Evolutionary conservation across 177 flowering plant species (phyloP).

Genomic region (Vitis hybrid): DNA sequence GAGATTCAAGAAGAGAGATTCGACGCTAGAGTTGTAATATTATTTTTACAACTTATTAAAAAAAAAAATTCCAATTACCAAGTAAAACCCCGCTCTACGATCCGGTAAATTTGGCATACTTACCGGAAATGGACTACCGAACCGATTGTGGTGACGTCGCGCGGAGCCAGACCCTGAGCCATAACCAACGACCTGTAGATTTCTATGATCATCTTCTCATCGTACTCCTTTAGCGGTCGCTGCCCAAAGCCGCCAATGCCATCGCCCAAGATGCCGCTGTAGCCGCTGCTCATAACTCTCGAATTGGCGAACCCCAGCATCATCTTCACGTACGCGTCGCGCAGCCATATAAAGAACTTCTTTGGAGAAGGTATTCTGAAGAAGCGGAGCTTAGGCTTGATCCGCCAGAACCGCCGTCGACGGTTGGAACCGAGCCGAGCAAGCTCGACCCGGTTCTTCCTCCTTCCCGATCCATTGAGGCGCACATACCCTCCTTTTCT

Average conservation of each 20-base stretch:
- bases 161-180: slow-evolving; percentile 45
- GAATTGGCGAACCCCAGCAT: slow-evolving; percentile 63
- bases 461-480: slow-evolving; percentile 28
- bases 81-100: too few relatives aligned
- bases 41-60: not conserved
- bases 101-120: too few relatives aligned
- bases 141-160: slow-evolving; percentile 23
- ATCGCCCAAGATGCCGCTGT: slow-evolving; percentile 14
- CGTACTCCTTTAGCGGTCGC: slow-evolving; percentile 63
- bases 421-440: slow-evolving; percentile 10
- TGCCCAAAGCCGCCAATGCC: not conserved
- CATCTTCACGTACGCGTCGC: slow-evolving; percentile 81
- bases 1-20: not conserved
- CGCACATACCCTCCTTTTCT: slow-evolving; percentile 52
- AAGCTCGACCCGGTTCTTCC: slow-evolving; percentile 20
- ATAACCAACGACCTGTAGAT: slow-evolving; percentile 64
- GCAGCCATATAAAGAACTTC: slow-evolving; percentile 41
- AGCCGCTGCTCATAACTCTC: slow-evolving; percentile 23
- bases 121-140: not conserved
- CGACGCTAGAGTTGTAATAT: too few relatives aligned
- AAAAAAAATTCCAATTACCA: not conserved
- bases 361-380: slow-evolving; percentile 31
- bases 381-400: slow-evolving; percentile 44
- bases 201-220: slow-evolving; percentile 75
- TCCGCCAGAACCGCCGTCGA: slow-evolving; percentile 45